Evolutionary conservation across 176 grass and related monocot species (phyloP), one percentile per base, ranked within the genome.

Genomic region (Eleusine coracana): DNA sequence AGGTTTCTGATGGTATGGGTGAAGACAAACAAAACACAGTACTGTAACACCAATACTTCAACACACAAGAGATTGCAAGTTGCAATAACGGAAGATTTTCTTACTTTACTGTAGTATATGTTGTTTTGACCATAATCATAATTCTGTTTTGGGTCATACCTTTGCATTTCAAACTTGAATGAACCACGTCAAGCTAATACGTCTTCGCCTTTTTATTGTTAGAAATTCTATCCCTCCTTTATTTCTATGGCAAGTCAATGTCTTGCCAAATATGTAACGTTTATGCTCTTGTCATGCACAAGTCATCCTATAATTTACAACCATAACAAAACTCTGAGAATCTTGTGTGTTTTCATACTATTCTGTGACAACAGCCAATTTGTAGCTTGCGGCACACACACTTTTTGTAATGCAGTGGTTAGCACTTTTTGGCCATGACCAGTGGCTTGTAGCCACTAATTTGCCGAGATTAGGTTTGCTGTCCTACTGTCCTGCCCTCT

Each of bases 321-420:
- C 48, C 31, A 4, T 36, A 68, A 72, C 18, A 72, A 71, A 86
- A 66, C 4, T 66, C 45, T 8, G 63, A 66, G 72, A 77, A 81
- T 66, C 88, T 82, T 73, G 13, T 11, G 1, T 18, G 27, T 50
- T 77, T 59, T 65, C 83, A 50, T 74, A 51, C 31, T 36, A 38
- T 29, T 89, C 9, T 7, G 21, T 38, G 66, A 77, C 66, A 37
- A 29, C 16, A 40, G 66, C 46, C 27, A 82, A 21, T 8, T 56
- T 66, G 55, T 10, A 49, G 55, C 66, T 56, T 10, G 46, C 65
- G 28, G 71, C 25, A 18, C 4, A 51, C 49, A 34, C 36, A 38
- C 17, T 70, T 76, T 85, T 77, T 86, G 71, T 64, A 81, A 74
- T 82, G 88, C 77, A 81, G 87, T 78, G 48, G 78, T 82, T 89